These are phyloP conservation scores for Solanum lycopersicoides DNA, from an alignment of 257 asterid genomes.

Conservation along the genomic window DNA sequence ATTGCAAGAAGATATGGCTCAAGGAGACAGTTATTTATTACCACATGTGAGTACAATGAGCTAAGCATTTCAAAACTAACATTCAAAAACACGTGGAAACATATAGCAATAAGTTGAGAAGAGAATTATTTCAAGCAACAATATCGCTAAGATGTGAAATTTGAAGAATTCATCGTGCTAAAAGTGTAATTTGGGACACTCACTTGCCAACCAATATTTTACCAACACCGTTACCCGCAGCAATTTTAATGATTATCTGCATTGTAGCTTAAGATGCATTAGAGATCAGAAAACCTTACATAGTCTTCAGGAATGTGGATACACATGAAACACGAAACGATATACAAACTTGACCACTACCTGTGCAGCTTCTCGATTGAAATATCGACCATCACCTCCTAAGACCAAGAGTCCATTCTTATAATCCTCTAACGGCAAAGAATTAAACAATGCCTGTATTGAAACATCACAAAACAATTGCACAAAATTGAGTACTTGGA, in stretches of 20 bases:
- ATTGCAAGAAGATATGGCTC: not conserved
- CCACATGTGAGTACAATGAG: not conserved
- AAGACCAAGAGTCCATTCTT: slow-evolving; percentile 64
- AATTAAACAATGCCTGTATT: slow-evolving; percentile 72
- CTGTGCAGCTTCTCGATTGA: slow-evolving; percentile 94
- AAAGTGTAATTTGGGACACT: slow-evolving; percentile 14
- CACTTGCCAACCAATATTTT: slow-evolving; percentile 86
- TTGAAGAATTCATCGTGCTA: not conserved
- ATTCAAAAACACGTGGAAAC: not conserved
- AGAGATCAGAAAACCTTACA: slow-evolving; percentile 5
- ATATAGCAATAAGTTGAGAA: not conserved
- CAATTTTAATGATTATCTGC: slow-evolving; percentile 87
- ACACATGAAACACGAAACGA: not conserved
- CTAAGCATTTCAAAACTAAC: not conserved
- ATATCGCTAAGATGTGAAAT: not conserved
- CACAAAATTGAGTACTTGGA: not conserved
- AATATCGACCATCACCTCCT: slow-evolving; percentile 97
- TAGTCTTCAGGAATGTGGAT: not conserved
- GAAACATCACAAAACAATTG: slow-evolving; percentile 3
- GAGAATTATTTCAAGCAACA: not conserved
- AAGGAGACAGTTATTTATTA: not conserved
- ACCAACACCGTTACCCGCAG: slow-evolving; percentile 92
- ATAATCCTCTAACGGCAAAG: slow-evolving; percentile 84
- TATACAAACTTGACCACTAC: slow-evolving; percentile 11
- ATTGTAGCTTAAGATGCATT: slow-evolving; percentile 13